Conservation (phyloP, 106 monocot genomes). For the Dioscorea dumetorum region DNA sequence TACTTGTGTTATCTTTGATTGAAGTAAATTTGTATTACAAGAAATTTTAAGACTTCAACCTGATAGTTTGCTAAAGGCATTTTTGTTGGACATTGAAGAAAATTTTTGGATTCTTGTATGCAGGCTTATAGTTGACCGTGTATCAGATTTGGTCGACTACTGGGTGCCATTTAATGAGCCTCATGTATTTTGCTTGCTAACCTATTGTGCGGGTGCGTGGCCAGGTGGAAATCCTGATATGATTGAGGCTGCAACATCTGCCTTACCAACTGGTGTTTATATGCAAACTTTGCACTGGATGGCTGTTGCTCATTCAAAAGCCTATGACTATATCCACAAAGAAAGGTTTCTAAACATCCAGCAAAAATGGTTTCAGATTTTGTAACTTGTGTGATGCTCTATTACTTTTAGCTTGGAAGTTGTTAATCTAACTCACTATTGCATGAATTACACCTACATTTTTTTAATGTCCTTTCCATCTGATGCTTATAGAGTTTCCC, state of each 20-base stretch:
- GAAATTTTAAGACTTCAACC: too few species aligned
- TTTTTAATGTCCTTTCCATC: neutral
- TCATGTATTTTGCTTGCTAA: conserved; percentile 84
- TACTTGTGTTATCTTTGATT: too few species aligned
- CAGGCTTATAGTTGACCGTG: conserved; percentile 79
- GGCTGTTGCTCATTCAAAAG: conserved; percentile 65
- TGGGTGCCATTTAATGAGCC: conserved; percentile 97
- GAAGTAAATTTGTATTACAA: too few species aligned
- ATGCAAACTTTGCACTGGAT: conserved; percentile 77
- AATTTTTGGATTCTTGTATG: conserved; percentile 1
- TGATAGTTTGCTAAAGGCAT: too few species aligned
- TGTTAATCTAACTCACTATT: too few species aligned
- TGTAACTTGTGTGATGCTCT: too few species aligned
- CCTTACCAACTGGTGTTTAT: conserved; percentile 83
- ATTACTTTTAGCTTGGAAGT: too few species aligned
- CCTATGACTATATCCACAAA: conserved; percentile 84
- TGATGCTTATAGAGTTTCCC: neutral
- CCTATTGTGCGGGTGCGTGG: conserved; percentile 93
- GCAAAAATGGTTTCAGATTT: too few species aligned
- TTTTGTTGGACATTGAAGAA: neutral
- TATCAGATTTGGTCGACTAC: conserved; percentile 84
- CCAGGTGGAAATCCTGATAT: conserved; percentile 90
- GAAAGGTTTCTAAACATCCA: conserved; percentile 31
- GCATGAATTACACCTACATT: neutral
- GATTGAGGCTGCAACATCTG: conserved; percentile 76